Base-by-base conservation (phyloP, 1,139 yeast species). In the Blastobotrys serpentis region DNA sequence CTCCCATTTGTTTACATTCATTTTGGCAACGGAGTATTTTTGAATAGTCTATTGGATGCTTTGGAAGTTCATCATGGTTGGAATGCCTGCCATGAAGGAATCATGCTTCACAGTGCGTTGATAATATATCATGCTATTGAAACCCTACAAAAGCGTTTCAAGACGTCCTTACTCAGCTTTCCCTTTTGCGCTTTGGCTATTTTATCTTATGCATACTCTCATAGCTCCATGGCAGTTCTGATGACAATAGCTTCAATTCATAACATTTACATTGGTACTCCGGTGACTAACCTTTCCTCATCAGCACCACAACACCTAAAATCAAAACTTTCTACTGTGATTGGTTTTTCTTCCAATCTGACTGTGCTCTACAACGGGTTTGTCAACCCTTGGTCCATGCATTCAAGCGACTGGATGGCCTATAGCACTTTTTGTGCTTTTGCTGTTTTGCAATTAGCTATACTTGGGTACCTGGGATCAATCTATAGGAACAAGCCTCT, bases 361-460 rank as follows among this genome's bases (percentile, higher is more conserved):
- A 11, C 48, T 1, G 16, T 29, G 16, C 42, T 45, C 10, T 45
- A 45, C 42, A 45, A 45, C 25, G 48, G 48, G 10, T 45, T 41
- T 41, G 37, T 45, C 37, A 45, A 45, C 18, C 44, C 48, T 5
- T 45, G 48, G 48, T 45, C 48, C 3, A 45, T 45, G 44, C 13
- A 11, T 14, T 14, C 32, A 23, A 18, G 13, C 11, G 38, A 18
- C 18, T 10, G 25, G 30, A 22, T 3, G 40, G 44, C 41, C n/a
- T 26, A 11, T 18, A 22, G 11, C 39, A 41, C 22, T 30, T 4
- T 18, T 13, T 37, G 22, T 4, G 41, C 22, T 21, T 43, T 14
- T n/a, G 39, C 8, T 3, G 21, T 18, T 18, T 43, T 32, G 21
- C 46, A 43, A 10, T 11, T 43, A 11, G 21, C 29, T 4, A n/a